Base-by-base conservation (phyloP, 768 basidiomycete species). In the Boletus rufocinnamomeus region DNA sequence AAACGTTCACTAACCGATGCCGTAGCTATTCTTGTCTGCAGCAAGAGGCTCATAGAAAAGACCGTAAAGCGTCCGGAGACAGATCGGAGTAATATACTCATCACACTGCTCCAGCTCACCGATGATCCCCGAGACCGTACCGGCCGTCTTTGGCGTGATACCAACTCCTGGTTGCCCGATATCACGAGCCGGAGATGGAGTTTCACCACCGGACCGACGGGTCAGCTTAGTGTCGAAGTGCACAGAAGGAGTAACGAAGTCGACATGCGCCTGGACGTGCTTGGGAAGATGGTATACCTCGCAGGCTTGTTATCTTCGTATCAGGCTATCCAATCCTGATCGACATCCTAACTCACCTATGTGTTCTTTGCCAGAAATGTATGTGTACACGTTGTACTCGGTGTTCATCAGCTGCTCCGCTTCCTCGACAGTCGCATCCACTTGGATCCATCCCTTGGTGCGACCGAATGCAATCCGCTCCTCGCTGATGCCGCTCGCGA, bases 1-100 rank as follows among this genome's bases (percentile, higher is more conserved):
- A 41, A 50, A 38, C 0, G 4, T 16, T 14, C n/a, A 55, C 59
- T 62, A 14, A 73, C 73, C 69, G 6, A 75, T 63, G 23, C 76
- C 76, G 23, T 65, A 77, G 45, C 71, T 74, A 46, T 77, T 77
- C 46, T 58, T 54, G 47, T 63, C 43, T 4, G 37, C 52, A 34
- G 73, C 59, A 48, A 67, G 25, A 32, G 73, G 75, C 1, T 50
- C 47, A n/a, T 73, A 66, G 50, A 46, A 67, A 14, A 61, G 60
- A 14, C 46, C 52, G 46, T 76, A 76, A 4, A 75, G 57, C 17
- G 59, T 50, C 40, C 68, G 59, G 41, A 76, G 57, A 57, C 74
- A 75, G 23, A 55, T 38, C 7, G 69, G 74, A 28, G 69, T 76
- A 56, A 72, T 76, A 25, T 61, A 60, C 45, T 64, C 17, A 37